These are phyloP conservation scores for Arabidopsis suecica DNA, from an alignment of 345 rosid species.

Conservation along the genomic window DNA sequence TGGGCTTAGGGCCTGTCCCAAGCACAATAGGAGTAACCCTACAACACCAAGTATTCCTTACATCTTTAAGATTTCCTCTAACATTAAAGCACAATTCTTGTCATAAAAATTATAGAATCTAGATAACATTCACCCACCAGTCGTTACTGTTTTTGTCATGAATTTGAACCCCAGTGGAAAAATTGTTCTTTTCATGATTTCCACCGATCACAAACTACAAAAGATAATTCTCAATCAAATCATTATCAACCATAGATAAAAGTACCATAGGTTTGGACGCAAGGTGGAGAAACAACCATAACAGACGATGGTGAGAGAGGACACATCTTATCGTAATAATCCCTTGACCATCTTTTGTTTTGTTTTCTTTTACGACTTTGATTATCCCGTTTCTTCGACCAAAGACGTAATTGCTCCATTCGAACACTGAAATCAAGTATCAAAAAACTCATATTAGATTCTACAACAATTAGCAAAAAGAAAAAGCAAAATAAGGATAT, in stretches of 20 bases:
- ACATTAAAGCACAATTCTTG: conserved; percentile 9
- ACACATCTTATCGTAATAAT: too few species aligned
- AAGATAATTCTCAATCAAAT: conserved; percentile 26
- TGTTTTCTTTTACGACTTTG: too few species aligned
- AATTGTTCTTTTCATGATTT: conserved; percentile 49
- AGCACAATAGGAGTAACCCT: conserved; percentile 67
- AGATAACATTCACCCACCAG: conserved; percentile 53
- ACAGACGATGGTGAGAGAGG: too few species aligned
- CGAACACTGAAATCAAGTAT: too few species aligned
- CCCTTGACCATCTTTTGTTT: too few species aligned
- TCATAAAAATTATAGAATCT: not conserved
- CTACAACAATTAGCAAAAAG: too few species aligned
- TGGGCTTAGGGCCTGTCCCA: conserved; percentile 62
- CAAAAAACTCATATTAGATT: too few species aligned
- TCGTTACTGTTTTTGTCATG: conserved; percentile 49
- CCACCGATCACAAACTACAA: conserved; percentile 64
- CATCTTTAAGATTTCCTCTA: conserved; percentile 20
- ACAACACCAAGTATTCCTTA: conserved; percentile 25
- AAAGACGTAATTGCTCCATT: too few species aligned
- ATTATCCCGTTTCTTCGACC: too few species aligned
- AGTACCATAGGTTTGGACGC: too few species aligned
- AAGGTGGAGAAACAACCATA: too few species aligned
- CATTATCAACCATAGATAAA: conserved; percentile 21
- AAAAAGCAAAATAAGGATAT: too few species aligned
- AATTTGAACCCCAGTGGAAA: conserved; percentile 55